phyloP scores from a whole-genome alignment of 2,329 filamentous ascomycete species.

The Hortaea werneckii region DNA sequence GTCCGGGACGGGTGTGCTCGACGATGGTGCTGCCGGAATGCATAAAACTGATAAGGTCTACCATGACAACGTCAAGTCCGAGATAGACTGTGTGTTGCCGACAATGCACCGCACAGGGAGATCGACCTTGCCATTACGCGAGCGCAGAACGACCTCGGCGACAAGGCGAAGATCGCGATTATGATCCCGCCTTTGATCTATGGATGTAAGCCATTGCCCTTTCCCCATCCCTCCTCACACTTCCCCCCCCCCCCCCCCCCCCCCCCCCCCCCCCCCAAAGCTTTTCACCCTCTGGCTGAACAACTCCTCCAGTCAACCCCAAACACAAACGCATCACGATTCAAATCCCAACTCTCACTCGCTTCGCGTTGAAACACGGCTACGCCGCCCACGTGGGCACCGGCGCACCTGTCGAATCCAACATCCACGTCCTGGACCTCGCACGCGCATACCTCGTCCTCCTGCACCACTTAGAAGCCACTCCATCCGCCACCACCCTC shows the following conservation, averaged over 20 bases:
- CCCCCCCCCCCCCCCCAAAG: too few relatives aligned
- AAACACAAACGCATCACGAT: constrained; percentile 34
- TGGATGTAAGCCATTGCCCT: constrained; percentile 21
- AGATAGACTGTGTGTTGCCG: constrained; percentile 32
- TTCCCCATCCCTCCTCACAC: too few relatives aligned
- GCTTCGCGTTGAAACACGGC: constrained; percentile 40
- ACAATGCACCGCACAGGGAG: constrained; percentile 34
- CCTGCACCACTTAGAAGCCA: constrained; percentile 36
- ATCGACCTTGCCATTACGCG: constrained; percentile 38
- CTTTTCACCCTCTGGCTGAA: not conserved
- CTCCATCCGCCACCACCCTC: constrained; percentile 21
- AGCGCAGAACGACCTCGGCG: constrained; percentile 26
- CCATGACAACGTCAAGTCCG: constrained; percentile 30
- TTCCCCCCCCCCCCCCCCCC: too few relatives aligned
- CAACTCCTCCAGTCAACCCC: constrained; percentile 16
- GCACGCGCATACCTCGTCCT: constrained; percentile 36
- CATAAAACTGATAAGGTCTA: constrained; percentile 32
- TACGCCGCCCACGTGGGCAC: constrained; percentile 37
- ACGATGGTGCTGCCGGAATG: constrained; percentile 28
- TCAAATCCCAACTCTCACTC: constrained; percentile 38
- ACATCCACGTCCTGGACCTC: constrained; percentile 40
- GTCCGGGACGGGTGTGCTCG: constrained; percentile 33
- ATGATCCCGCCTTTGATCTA: constrained; percentile 41
- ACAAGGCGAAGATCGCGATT: constrained; percentile 37
- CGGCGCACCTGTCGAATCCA: constrained; percentile 32